Evolutionary conservation across 2,329 filamentous ascomycete genomes (phyloP), one percentile per base, ranked within the genome.

Genomic region (Ophiocordyceps sinensis): DNA sequence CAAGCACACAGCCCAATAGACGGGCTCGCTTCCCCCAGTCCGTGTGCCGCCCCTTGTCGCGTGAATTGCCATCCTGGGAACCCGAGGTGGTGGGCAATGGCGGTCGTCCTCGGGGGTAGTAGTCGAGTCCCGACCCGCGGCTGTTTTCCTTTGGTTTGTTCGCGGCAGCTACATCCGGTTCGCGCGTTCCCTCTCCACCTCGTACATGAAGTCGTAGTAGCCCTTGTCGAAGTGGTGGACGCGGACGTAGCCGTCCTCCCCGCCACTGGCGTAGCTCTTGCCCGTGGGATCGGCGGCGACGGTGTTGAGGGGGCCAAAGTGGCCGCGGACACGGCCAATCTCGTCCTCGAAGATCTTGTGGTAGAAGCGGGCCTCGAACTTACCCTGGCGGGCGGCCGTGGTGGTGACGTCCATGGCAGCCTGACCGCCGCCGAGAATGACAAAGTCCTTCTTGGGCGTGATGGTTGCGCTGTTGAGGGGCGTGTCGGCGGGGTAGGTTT

Each of bases 261-360:
- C 89, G 53, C 91, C 91, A 57, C 82, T 89, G 56, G 87, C 88
- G 67, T 98, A 98, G 56, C 85, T 79, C 60, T 83, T 88, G 56
- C 91, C 91, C 45, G 82, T 82, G 28, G 91, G 91, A 65, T 94
- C 85, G 44, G 85, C 85, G 38, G 91, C 88, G 53, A 98, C 86
- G 47, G 91, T 95, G 74, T 98, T 95, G 59, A 95, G 73, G 51
- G 84, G 91, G 60, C 91, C 91, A 66, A 98, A 98, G 66, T 98
- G 91, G 48, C 91, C 91, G 60, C 87, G 78, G 49, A 98, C 91
- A 71, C 91, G 82, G 53, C 91, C 91, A 57, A 96, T 89, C 71
- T 98, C 91, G 65, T 98, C 89, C 67, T 94, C 87, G 62, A 98
- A 96, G 62, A 98, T 82, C 76, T 94, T 96, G 80, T 98, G 91